A percentile compares a stretch with the other conserved stretches of the same genome.
phyloP scores from a whole-genome alignment of 2,329 filamentous ascomycete species.

The Penicillium vulpinum region DNA sequence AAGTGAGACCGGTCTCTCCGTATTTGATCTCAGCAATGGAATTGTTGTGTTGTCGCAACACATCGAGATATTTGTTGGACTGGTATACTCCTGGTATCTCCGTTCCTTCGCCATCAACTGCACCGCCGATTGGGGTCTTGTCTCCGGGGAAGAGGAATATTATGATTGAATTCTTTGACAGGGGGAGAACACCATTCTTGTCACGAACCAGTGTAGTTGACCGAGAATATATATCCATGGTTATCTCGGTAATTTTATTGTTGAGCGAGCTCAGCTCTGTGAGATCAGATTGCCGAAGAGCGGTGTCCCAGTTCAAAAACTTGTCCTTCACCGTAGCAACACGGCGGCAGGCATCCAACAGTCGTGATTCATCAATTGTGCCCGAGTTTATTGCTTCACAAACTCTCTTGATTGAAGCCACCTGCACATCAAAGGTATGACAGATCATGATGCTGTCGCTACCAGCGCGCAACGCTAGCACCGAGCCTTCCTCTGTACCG shows the following conservation, averaged over 20 bases:
- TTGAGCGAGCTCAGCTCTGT: conserved; percentile 27
- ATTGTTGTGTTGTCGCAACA: conserved; percentile 30
- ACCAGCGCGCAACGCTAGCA: conserved; percentile 46
- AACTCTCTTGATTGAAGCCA: conserved; percentile 43
- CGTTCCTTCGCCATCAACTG: conserved; percentile 41
- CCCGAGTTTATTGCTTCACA: conserved; percentile 40
- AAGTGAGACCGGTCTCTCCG: conserved; percentile 31
- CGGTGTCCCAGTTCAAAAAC: conserved; percentile 37
- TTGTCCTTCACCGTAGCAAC: conserved; percentile 40
- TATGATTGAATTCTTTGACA: conserved; percentile 31
- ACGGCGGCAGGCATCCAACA: conserved; percentile 39
- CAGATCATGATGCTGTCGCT: conserved; percentile 50
- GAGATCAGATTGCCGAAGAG: conserved; percentile 20
- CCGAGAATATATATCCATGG: conserved; percentile 38
- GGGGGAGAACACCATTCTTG: conserved; percentile 30
- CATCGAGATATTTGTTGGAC: conserved; percentile 34
- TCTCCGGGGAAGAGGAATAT: conserved; percentile 43
- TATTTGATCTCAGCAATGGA: conserved; percentile 37
- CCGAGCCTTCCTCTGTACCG: conserved; percentile 44
- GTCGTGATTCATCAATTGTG: conserved; percentile 29
- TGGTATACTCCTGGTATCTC: conserved; percentile 34
- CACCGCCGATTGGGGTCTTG: conserved; percentile 36
- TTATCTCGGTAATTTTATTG: conserved; percentile 27
- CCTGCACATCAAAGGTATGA: conserved; percentile 45
- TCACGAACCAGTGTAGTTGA: conserved; percentile 46